Conservation (phyloP, 768 basidiomycete species). For the Rickenella mellea region DNA sequence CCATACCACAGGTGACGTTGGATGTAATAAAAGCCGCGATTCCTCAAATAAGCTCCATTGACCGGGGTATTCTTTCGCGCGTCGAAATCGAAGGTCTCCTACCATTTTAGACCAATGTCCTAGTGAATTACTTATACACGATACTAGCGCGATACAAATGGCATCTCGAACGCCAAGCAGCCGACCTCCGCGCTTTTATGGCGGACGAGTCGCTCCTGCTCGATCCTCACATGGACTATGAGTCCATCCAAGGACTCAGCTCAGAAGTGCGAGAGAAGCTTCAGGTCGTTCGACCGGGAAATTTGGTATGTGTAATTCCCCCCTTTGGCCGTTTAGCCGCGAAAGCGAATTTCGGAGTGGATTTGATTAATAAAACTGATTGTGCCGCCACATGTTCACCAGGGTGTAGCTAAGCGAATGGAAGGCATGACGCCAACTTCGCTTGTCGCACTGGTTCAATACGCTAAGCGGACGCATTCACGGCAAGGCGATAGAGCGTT, state of each 20-base stretch:
- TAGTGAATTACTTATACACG: neutral
- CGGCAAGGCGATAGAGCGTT: too few species aligned
- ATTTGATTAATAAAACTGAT: neutral
- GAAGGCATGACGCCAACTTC: slow-evolving; percentile 87
- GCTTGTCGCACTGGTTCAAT: slow-evolving; percentile 55
- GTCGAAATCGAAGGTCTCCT: slow-evolving; percentile 60
- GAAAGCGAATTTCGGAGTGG: neutral
- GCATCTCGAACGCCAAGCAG: slow-evolving; percentile 61
- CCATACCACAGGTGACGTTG: slow-evolving; percentile 43
- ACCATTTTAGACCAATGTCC: neutral
- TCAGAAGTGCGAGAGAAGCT: slow-evolving; percentile 67
- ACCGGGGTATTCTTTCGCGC: slow-evolving; percentile 44
- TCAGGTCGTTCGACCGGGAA: slow-evolving; percentile 49
- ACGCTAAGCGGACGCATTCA: slow-evolving; percentile 43
- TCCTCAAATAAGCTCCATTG: slow-evolving; percentile 41
- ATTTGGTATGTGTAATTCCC: slow-evolving; percentile 37
- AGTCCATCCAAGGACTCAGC: slow-evolving; percentile 55
- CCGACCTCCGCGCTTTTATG: slow-evolving; percentile 65
- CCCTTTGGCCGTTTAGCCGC: neutral
- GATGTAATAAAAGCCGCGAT: slow-evolving; percentile 30
- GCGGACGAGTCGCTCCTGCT: slow-evolving; percentile 67
- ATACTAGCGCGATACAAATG: slow-evolving; percentile 51
- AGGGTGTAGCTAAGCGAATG: slow-evolving; percentile 92
- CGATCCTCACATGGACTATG: slow-evolving; percentile 65
- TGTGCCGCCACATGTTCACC: neutral